A percentile compares a stretch with the other conserved stretches of the same genome.
Evolutionary conservation across 2,329 filamentous ascomycete species (phyloP).

Genomic region (Cladosporium sp.): DNA sequence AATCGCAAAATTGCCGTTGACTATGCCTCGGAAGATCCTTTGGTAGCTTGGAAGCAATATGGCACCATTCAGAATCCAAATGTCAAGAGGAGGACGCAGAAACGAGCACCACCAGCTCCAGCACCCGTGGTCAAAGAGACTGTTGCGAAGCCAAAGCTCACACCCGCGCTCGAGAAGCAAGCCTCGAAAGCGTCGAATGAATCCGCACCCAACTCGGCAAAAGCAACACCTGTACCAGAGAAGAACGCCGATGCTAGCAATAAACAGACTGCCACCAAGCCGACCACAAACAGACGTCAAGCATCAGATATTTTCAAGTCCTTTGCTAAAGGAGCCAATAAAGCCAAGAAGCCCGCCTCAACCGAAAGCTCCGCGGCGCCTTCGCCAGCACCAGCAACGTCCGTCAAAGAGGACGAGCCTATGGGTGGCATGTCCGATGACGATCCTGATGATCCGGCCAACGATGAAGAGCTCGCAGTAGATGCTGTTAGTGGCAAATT

Average conservation of each 20-base stretch:
- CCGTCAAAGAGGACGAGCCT: conserved; percentile 23
- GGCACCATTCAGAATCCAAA: conserved; percentile 72
- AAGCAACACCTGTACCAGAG: conserved; percentile 15
- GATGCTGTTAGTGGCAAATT: conserved; percentile 33
- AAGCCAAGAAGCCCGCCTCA: conserved; percentile 31
- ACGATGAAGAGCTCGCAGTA: conserved; percentile 52
- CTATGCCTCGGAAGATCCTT: conserved; percentile 55
- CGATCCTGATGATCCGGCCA: conserved; percentile 47
- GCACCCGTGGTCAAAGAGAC: neutral
- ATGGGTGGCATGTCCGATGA: conserved; percentile 44
- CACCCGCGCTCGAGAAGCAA: conserved; percentile 22
- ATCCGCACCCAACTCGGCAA: conserved; percentile 15
- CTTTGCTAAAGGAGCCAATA: conserved; percentile 58
- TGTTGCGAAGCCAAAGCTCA: conserved; percentile 21
- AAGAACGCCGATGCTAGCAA: conserved; percentile 26
- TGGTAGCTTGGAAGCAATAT: conserved; percentile 58
- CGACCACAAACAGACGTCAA: conserved; percentile 53
- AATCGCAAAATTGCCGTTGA: conserved; percentile 59
- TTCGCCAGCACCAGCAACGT: conserved; percentile 30
- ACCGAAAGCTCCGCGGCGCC: conserved; percentile 35
- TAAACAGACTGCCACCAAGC: conserved; percentile 35
- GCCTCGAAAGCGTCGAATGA: conserved; percentile 17
- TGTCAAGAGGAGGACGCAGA: conserved; percentile 52
- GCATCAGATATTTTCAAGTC: conserved; percentile 70
- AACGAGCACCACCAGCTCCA: conserved; percentile 35